Percentiles rank a stretch among this genome's conserved stretches.
These are phyloP conservation scores for Sphagnum tenellum DNA, from an alignment of 225 moss, liverwort and hornwort genomes.

Conservation along the genomic window DNA sequence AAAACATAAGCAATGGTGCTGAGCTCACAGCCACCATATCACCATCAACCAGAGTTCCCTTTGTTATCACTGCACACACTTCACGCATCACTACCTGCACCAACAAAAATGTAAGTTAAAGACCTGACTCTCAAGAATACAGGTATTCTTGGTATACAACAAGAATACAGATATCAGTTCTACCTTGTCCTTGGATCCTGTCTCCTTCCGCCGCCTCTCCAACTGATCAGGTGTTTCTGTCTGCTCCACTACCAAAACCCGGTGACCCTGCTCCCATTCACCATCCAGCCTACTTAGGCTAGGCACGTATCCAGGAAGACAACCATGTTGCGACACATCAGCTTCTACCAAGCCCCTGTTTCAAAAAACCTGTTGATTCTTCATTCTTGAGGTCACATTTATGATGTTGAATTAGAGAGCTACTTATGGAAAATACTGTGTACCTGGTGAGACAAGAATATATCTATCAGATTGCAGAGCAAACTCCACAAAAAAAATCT, in stretches of 20 bases:
- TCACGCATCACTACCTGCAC: constrained; percentile 94
- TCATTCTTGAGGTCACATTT: no score
- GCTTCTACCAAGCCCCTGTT: no score
- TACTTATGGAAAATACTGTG: no score
- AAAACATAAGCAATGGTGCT: constrained; percentile 69
- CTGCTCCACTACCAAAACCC: constrained; percentile 96
- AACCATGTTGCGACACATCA: neutral
- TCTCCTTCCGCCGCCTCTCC: constrained; percentile 71
- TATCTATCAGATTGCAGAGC: no score
- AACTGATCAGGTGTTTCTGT: constrained; percentile 94
- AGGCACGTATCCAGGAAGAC: no score
- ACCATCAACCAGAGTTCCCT: constrained; percentile 80
- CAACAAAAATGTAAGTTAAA: neutral
- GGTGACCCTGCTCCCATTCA: constrained; percentile 47
- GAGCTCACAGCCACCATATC: constrained; percentile 57
- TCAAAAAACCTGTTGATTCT: no score
- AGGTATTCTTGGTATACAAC: no score
- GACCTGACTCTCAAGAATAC: no score
- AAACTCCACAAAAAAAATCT: no score
- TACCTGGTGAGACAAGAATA: no score
- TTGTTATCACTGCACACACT: constrained; percentile 91
- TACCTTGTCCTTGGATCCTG: constrained; percentile 95
- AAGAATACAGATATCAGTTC: neutral
- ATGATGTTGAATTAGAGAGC: no score
- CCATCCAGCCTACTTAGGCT: neutral